A percentile compares a stretch with the other conserved stretches of the same genome.
Evolutionary conservation across 176 grass and related monocot genomes (phyloP).

Genomic region (Eragrostis curvula): DNA sequence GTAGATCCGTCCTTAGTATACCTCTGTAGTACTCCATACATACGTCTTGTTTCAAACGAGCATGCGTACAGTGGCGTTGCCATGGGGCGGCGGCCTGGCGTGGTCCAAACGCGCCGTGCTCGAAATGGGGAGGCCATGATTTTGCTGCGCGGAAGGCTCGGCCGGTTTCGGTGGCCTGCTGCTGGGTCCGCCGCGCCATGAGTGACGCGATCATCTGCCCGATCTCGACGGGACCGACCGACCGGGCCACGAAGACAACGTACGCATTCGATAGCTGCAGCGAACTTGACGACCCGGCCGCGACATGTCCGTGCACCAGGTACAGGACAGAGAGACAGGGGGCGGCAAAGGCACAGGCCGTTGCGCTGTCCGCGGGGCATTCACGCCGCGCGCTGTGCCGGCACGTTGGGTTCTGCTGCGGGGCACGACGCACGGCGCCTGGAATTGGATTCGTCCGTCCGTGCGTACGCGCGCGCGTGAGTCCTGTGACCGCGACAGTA

Average conservation of each 20-base stretch:
- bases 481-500: conserved; percentile 15
- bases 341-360: neutral
- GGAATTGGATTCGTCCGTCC: neutral
- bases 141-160: conserved; percentile 34
- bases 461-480: conserved; percentile 23
- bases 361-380: conserved; percentile 32
- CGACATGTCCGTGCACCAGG: neutral
- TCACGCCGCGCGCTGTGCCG: conserved; percentile 7
- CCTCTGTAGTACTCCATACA: neutral
- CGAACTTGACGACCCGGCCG: neutral
- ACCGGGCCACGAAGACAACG: neutral
- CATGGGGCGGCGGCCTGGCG: neutral
- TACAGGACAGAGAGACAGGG: no score
- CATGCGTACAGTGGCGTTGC: neutral
- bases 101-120: conserved; percentile 37
- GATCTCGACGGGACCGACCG: conserved; percentile 36
- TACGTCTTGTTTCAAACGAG: neutral
- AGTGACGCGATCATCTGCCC: conserved; percentile 33
- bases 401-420: conserved; percentile 31
- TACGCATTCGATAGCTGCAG: neutral
- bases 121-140: conserved; percentile 46
- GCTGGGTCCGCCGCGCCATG: conserved; percentile 17
- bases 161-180: conserved; percentile 10
- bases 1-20: neutral
- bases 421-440: no score